A percentile compares a stretch with the other conserved stretches of the same genome.
Evolutionary conservation across 2,329 filamentous ascomycete species (phyloP).

Genomic region (Trichoderma arundinaceum): DNA sequence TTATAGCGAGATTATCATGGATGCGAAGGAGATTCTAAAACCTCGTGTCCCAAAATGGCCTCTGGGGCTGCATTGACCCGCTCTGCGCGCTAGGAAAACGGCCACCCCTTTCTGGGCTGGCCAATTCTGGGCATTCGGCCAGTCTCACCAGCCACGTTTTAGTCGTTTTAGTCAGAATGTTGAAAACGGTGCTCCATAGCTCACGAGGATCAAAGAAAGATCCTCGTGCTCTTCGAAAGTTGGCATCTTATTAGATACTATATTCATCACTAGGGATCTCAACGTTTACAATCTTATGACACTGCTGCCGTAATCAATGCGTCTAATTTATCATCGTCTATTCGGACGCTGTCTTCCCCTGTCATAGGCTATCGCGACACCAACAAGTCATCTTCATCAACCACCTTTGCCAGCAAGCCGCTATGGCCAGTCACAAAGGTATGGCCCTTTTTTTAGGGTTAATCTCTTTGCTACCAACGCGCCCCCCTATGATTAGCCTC

Average conservation of each 20-base stretch:
- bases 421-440: neutral
- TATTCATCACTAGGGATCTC: neutral
- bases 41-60: conserved; percentile 45
- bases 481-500: neutral
- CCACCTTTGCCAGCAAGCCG: neutral
- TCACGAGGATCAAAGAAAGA: neutral
- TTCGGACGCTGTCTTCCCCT: neutral
- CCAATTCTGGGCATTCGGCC: conserved; percentile 2
- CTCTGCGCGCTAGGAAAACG: conserved; percentile 11
- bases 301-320: neutral
- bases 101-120: conserved; percentile 22
- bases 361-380: neutral
- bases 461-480: neutral
- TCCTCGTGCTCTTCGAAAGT: conserved; percentile 2
- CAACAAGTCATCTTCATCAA: neutral
- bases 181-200: neutral
- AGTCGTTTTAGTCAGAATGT: conserved; percentile 5
- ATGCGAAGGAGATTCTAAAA: conserved; percentile 32
- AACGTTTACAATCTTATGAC: neutral
- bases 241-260: neutral
- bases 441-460: conserved; percentile 5
- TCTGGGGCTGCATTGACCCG: conserved; percentile 25
- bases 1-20: conserved; percentile 29
- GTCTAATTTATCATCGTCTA: neutral
- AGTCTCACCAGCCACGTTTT: conserved; percentile 20